Percentiles rank a stretch among this genome's conserved stretches.
phyloP scores from a whole-genome alignment of 768 basidiomycete species.

The Tulasnella sp. region DNA sequence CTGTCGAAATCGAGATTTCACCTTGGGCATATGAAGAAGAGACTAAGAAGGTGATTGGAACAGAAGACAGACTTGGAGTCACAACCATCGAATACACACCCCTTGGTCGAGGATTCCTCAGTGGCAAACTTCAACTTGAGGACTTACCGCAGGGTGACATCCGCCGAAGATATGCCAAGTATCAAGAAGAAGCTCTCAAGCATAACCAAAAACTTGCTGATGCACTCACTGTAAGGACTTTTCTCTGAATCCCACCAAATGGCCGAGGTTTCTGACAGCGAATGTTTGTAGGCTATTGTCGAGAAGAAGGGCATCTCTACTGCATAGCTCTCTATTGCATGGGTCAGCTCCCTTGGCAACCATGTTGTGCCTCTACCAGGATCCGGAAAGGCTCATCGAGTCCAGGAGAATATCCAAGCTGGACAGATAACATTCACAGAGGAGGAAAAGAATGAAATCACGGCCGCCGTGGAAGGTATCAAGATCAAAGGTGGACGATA shows the following conservation, averaged over 20 bases:
- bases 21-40: conserved; percentile 45
- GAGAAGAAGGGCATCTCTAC: conserved; percentile 32
- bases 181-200: conserved; percentile 35
- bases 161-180: conserved; percentile 31
- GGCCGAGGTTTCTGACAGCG: neutral
- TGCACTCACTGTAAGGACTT: conserved; percentile 20
- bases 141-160: conserved; percentile 34
- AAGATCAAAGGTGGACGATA: conserved; percentile 11
- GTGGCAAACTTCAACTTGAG: conserved; percentile 34
- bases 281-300: conserved; percentile 25
- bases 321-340: conserved; percentile 31
- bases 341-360: conserved; percentile 31
- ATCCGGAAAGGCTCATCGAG: conserved; percentile 9
- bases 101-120: conserved; percentile 41
- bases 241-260: neutral
- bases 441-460: conserved; percentile 5
- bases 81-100: conserved; percentile 51
- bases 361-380: conserved; percentile 40
- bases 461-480: neutral
- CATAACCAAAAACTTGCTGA: conserved; percentile 35
- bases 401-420: conserved; percentile 9
- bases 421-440: neutral
- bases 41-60: conserved; percentile 41
- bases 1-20: conserved; percentile 57
- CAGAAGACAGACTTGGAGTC: conserved; percentile 43